Conservation (phyloP, 1,284 basidiomycete species). For the Phenoliferia sp. region DNA sequence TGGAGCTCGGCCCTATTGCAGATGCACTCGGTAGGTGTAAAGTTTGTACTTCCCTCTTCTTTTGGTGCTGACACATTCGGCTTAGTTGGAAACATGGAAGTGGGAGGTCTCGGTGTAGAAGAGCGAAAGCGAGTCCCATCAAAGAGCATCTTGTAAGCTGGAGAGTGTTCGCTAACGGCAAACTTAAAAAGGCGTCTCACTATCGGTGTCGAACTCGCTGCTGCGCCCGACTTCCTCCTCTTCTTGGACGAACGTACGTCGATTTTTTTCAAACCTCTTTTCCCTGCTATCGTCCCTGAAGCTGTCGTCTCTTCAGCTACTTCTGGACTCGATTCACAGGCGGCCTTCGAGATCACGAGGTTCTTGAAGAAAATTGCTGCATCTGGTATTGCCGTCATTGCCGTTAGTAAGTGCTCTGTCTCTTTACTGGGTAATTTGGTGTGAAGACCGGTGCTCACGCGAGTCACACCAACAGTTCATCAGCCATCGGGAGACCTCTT, state of each 20-base stretch:
- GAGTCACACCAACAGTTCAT: conserved; percentile 31
- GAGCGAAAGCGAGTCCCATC: conserved; percentile 48
- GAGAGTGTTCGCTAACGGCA: neutral
- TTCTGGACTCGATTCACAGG: conserved; percentile 29
- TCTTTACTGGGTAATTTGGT: too few species aligned
- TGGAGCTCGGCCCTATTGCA: conserved; percentile 49
- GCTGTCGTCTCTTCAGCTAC: conserved; percentile 37
- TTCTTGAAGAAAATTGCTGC: conserved; percentile 42
- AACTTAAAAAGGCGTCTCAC: conserved; percentile 46
- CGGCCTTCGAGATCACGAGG: conserved; percentile 38
- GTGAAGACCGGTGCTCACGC: neutral
- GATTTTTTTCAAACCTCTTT: too few species aligned
- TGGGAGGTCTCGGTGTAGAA: conserved; percentile 50
- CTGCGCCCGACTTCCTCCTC: conserved; percentile 42
- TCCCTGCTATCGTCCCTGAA: too few species aligned
- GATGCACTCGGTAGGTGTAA: conserved; percentile 43
- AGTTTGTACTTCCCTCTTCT: neutral
- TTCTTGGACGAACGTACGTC: conserved; percentile 37
- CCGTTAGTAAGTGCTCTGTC: conserved; percentile 28
- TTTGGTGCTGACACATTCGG: neutral
- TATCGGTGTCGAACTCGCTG: conserved; percentile 58
- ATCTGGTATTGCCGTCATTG: conserved; percentile 42
- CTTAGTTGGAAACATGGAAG: conserved; percentile 45
- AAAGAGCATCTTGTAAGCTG: too few species aligned
- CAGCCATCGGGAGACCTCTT: conserved; percentile 39